Conservation (phyloP, 2,329 filamentous ascomycete genomes). For the Clarireedia homoeocarpa region DNA sequence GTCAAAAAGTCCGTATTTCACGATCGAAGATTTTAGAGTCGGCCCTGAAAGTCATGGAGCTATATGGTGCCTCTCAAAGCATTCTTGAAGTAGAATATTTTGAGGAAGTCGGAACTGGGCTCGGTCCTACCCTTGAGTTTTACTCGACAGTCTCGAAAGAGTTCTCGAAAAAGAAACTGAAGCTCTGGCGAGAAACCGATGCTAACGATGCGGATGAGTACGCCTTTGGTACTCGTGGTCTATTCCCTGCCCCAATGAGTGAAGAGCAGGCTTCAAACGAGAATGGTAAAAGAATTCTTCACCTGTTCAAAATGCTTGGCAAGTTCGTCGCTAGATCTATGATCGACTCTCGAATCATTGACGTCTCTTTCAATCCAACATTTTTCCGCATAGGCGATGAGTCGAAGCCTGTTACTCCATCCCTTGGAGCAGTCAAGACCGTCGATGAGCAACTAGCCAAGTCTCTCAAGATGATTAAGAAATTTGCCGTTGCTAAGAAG, state of each 20-base stretch:
- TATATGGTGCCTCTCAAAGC: slow-evolving; percentile 94
- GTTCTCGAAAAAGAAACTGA: slow-evolving; percentile 94
- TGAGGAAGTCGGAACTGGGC: slow-evolving; percentile 91
- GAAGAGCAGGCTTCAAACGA: slow-evolving; percentile 65
- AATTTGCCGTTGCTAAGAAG: slow-evolving; percentile 77
- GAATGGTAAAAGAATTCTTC: slow-evolving; percentile 78
- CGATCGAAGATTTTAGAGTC: slow-evolving; percentile 92
- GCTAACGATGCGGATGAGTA: slow-evolving; percentile 66
- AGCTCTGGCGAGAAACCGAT: slow-evolving; percentile 92
- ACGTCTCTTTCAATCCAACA: slow-evolving; percentile 92
- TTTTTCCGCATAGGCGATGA: slow-evolving; percentile 90
- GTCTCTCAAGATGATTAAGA: slow-evolving; percentile 80
- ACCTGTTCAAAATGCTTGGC: slow-evolving; percentile 86
- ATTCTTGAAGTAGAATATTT: slow-evolving; percentile 98
- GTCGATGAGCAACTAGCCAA: slow-evolving; percentile 82
- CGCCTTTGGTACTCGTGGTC: slow-evolving; percentile 72
- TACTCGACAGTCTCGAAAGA: slow-evolving; percentile 97
- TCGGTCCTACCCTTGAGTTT: slow-evolving; percentile 93
- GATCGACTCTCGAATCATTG: slow-evolving; percentile 96
- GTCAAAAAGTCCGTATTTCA: slow-evolving; percentile 97
- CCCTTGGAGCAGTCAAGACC: slow-evolving; percentile 78
- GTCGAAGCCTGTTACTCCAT: slow-evolving; percentile 60
- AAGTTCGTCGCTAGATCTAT: slow-evolving; percentile 97
- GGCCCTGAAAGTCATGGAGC: slow-evolving; percentile 95
- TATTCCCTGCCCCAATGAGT: slow-evolving; percentile 89